These are phyloP conservation scores for Ammopiptanthus mongolicus DNA, from an alignment of 306 rosid species.

Conservation along the genomic window DNA sequence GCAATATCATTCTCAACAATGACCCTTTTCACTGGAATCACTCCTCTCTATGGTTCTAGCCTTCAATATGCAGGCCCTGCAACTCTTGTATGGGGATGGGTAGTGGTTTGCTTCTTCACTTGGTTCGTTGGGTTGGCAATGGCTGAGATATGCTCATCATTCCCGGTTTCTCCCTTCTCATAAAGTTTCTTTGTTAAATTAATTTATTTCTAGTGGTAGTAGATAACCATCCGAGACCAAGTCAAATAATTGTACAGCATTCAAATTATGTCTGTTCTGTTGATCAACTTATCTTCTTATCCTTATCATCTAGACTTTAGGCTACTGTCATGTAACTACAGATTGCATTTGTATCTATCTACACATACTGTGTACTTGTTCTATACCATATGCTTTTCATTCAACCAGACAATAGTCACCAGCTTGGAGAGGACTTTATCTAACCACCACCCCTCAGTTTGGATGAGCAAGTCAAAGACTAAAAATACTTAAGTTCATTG, in stretches of 20 bases:
- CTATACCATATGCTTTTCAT: too few relatives aligned
- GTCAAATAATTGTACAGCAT: neutral
- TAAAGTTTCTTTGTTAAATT: neutral
- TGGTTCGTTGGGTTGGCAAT: conserved; percentile 85
- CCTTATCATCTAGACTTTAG: neutral
- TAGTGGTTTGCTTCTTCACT: conserved; percentile 79
- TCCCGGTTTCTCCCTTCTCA: conserved; percentile 54
- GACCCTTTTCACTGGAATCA: conserved; percentile 95
- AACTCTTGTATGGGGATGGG: conserved; percentile 87
- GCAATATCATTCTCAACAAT: conserved; percentile 87
- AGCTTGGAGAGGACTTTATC: too few relatives aligned
- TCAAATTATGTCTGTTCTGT: neutral
- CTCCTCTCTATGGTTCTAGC: conserved; percentile 83
- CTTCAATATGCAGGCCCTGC: conserved; percentile 86
- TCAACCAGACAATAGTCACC: too few relatives aligned
- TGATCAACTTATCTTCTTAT: neutral
- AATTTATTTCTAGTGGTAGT: neutral
- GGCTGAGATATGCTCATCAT: conserved; percentile 94
- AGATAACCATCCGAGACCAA: neutral
- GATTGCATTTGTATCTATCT: neutral
- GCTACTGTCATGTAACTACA: neutral
- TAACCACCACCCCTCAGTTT: too few relatives aligned
- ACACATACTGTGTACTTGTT: neutral
- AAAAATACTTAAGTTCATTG: too few relatives aligned
- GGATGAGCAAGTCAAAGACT: too few relatives aligned